Percentiles rank a stretch among this genome's conserved stretches.
Evolutionary conservation across 108 stramenopile genomes (phyloP).

Genomic region (Pseudonitzschia multistriata): DNA sequence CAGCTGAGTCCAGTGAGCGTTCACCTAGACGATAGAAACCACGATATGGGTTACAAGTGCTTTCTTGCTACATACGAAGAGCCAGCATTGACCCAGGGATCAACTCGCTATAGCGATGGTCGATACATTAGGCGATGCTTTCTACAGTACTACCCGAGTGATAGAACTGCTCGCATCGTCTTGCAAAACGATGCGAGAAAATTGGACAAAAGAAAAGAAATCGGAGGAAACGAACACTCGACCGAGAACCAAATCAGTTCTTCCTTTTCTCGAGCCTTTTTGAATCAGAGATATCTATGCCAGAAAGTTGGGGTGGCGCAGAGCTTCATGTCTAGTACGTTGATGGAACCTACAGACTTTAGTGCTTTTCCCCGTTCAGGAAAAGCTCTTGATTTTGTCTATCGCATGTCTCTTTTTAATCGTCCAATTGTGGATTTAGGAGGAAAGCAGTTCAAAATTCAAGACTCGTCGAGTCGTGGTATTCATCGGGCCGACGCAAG

Average conservation of each 20-base stretch:
- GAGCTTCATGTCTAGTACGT: slow-evolving; percentile 53
- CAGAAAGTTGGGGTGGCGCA: slow-evolving; percentile 49
- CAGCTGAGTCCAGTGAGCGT: slow-evolving; percentile 69
- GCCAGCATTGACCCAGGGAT: slow-evolving; percentile 51
- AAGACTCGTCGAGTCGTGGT: slow-evolving; percentile 54
- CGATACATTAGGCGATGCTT: slow-evolving; percentile 70
- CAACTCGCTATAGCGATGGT: slow-evolving; percentile 53
- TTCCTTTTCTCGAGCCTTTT: slow-evolving; percentile 38
- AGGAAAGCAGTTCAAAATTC: slow-evolving; percentile 67
- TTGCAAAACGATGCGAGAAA: slow-evolving; percentile 49
- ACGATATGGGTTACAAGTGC: slow-evolving; percentile 69
- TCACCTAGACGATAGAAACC: slow-evolving; percentile 70
- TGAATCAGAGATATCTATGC: slow-evolving; percentile 53
- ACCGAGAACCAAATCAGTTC: slow-evolving; percentile 18
- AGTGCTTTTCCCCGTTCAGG: slow-evolving; percentile 68
- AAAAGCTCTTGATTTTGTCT: slow-evolving; percentile 77
- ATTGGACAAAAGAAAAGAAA: slow-evolving; percentile 54
- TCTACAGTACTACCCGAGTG: slow-evolving; percentile 78
- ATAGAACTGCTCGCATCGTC: slow-evolving; percentile 66
- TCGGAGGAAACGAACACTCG: slow-evolving; percentile 7
- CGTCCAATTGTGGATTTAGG: slow-evolving; percentile 66
- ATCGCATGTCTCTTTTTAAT: slow-evolving; percentile 74
- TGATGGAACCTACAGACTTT: slow-evolving; percentile 80
- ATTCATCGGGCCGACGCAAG: slow-evolving; percentile 79
- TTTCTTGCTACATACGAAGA: slow-evolving; percentile 83